Evolutionary conservation across 2,329 filamentous ascomycete genomes (phyloP).

Genomic region (Cladosporium sp.): DNA sequence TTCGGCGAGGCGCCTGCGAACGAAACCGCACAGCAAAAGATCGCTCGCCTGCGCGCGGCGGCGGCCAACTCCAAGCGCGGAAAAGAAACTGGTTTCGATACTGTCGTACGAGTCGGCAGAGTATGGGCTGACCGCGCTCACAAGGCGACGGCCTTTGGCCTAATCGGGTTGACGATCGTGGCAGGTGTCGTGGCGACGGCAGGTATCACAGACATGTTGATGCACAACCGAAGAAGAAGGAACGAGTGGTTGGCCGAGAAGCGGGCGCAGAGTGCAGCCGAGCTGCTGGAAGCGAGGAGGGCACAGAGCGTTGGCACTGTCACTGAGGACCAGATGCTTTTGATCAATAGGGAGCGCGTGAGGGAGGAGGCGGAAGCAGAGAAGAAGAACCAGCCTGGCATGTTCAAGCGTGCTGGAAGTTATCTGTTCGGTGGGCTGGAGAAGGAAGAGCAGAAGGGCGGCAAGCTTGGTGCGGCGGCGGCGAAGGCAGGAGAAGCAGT

Average conservation of each 20-base stretch:
- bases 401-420: constrained; percentile 30
- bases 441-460: constrained; percentile 34
- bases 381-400: constrained; percentile 30
- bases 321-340: constrained; percentile 45
- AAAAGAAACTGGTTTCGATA: constrained; percentile 50
- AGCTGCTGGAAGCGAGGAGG: constrained; percentile 38
- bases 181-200: constrained; percentile 56
- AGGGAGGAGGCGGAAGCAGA: constrained; percentile 49
- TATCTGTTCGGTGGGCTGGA: constrained; percentile 29
- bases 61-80: constrained; percentile 42
- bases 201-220: constrained; percentile 59
- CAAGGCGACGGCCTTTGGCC: constrained; percentile 51
- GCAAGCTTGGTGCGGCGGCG: constrained; percentile 26
- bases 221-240: constrained; percentile 61
- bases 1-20: constrained; percentile 34
- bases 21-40: constrained; percentile 50
- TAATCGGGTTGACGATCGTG: constrained; percentile 58
- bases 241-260: constrained; percentile 54
- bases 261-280: constrained; percentile 38
- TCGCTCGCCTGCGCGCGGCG: constrained; percentile 45
- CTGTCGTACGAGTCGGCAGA: constrained; percentile 47
- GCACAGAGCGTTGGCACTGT: constrained; percentile 40
- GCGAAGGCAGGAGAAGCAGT: constrained; percentile 13
- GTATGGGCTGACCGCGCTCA: constrained; percentile 56
- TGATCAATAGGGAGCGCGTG: constrained; percentile 56